These are phyloP conservation scores for Phanerochaete carnosa DNA, from an alignment of 768 basidiomycete genomes.

Conservation along the genomic window DNA sequence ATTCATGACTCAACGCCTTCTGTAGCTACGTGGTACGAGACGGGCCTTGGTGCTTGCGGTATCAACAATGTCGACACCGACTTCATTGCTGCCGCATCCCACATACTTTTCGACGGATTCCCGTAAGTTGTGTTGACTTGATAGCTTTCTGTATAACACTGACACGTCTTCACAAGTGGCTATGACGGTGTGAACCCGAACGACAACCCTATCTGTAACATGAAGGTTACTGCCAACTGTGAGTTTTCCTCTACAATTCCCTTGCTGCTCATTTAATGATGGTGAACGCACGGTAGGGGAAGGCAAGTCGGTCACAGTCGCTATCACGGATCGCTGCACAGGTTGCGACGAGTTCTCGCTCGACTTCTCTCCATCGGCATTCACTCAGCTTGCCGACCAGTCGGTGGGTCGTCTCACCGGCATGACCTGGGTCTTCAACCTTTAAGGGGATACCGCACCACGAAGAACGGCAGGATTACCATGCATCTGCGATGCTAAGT, in stretches of 20 bases:
- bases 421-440: slow-evolving; percentile 41
- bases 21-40: slow-evolving; percentile 51
- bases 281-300: slow-evolving; percentile 34
- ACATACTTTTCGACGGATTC: slow-evolving; percentile 51
- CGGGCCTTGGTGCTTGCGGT: slow-evolving; percentile 67
- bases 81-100: slow-evolving; percentile 57
- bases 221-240: slow-evolving; percentile 45
- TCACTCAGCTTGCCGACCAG: slow-evolving; percentile 39
- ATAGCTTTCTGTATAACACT: background rate
- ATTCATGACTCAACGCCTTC: background rate
- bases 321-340: slow-evolving; percentile 57
- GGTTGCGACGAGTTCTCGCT: slow-evolving; percentile 47
- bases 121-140: slow-evolving; percentile 40
- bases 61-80: slow-evolving; percentile 49
- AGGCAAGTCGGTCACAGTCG: slow-evolving; percentile 44
- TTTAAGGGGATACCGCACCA: background rate
- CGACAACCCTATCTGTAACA: slow-evolving; percentile 67
- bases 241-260: slow-evolving; percentile 19
- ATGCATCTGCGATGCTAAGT: too few relatives aligned
- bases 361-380: slow-evolving; percentile 60
- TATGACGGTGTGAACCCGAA: slow-evolving; percentile 65
- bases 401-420: slow-evolving; percentile 47
- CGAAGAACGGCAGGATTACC: background rate
- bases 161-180: slow-evolving; percentile 34
- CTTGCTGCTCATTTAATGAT: background rate